phyloP scores from a whole-genome alignment of 1,284 basidiomycete species.

The Filobasidium uniguttulatum region DNA sequence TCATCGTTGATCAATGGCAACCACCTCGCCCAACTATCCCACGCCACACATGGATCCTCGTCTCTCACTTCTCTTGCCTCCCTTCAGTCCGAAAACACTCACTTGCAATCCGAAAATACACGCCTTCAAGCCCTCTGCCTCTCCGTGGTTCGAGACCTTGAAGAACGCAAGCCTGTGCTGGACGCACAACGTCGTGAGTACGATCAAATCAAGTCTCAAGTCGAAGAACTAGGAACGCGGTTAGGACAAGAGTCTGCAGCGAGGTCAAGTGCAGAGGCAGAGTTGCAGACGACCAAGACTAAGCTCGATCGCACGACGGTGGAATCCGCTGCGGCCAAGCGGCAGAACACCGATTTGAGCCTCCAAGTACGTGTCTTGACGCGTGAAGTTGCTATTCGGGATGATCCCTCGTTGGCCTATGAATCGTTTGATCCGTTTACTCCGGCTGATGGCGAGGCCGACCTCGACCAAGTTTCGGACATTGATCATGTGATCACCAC shows the following conservation, averaged over 20 bases:
- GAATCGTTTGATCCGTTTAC: conserved; percentile 50
- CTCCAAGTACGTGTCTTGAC: conserved; percentile 69
- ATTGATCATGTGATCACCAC: conserved; percentile 68
- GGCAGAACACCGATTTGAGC: conserved; percentile 71
- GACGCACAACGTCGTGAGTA: conserved; percentile 76
- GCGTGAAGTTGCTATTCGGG: conserved; percentile 61
- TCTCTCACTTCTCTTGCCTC: too few species aligned
- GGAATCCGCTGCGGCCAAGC: conserved; percentile 53
- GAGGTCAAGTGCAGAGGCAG: conserved; percentile 4
- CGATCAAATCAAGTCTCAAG: conserved; percentile 60
- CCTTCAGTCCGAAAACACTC: conserved; percentile 7
- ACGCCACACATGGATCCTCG: too few species aligned
- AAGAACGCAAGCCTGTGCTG: conserved; percentile 79
- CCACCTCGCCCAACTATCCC: too few species aligned
- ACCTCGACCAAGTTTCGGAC: conserved; percentile 37
- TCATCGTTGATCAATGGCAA: too few species aligned
- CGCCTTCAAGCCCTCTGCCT: conserved; percentile 57
- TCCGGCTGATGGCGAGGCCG: conserved; percentile 34
- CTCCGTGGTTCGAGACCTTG: conserved; percentile 50
- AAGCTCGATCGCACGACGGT: conserved; percentile 50
- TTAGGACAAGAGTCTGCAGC: conserved; percentile 42
- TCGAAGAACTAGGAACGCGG: conserved; percentile 62
- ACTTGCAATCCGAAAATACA: conserved; percentile 9
- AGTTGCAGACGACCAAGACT: conserved; percentile 29
- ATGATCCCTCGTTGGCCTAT: conserved; percentile 65